A percentile compares a stretch with the other conserved stretches of the same genome.
phyloP scores from a whole-genome alignment of 1,284 basidiomycete genomes.

The Sphagnurus paluster region DNA sequence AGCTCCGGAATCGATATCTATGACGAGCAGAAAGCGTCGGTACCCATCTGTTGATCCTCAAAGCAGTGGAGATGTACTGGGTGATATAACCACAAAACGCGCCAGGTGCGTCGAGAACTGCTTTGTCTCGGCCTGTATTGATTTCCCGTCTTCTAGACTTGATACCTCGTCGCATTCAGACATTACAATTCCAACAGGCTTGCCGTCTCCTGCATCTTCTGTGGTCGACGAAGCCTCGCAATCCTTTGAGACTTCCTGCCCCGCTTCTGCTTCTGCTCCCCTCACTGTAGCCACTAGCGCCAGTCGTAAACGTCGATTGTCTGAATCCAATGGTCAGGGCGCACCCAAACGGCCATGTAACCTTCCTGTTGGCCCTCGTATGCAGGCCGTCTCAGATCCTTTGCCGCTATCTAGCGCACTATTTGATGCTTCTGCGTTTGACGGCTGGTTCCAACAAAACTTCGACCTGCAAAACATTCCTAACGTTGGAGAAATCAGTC shows the following conservation, averaged over 20 bases:
- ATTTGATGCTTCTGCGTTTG: constrained; percentile 20
- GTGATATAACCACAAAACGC: constrained; percentile 21
- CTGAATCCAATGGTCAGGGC: constrained; percentile 22
- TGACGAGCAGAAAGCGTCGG: constrained; percentile 6
- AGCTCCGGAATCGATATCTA: background rate
- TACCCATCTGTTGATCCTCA: background rate
- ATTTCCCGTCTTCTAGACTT: background rate
- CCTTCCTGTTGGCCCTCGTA: constrained; percentile 14
- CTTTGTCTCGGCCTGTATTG: background rate
- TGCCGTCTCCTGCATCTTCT: constrained; percentile 14
- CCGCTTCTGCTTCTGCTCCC: background rate
- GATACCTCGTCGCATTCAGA: background rate
- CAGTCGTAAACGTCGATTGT: constrained; percentile 32
- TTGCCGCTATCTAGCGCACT: constrained; percentile 14
- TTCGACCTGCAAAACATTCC: constrained; percentile 29
- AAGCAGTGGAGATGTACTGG: background rate
- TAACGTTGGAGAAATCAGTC: constrained; percentile 13
- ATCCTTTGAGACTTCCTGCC: background rate
- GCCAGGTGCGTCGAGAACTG: constrained; percentile 19
- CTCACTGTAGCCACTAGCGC: background rate
- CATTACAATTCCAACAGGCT: background rate
- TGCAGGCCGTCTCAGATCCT: constrained; percentile 30
- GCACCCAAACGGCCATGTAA: constrained; percentile 25
- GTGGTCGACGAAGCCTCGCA: constrained; percentile 1
- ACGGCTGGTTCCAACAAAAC: constrained; percentile 21